Conservation (phyloP, 2,329 filamentous ascomycete species). For the Aureobasidium melanogenum region DNA sequence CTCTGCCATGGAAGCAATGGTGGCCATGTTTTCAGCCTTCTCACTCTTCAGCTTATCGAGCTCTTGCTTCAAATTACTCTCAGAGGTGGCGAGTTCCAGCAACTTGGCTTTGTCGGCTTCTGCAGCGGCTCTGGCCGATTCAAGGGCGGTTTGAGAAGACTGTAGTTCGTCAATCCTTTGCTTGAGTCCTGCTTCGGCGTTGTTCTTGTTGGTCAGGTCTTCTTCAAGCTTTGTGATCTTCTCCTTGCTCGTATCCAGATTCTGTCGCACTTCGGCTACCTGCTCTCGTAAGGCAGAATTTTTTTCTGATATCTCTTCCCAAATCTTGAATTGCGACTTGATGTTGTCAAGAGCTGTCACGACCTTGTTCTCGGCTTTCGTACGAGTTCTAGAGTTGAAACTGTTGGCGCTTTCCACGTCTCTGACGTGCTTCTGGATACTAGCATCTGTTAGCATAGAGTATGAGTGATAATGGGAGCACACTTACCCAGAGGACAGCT, state of each 20-base stretch:
- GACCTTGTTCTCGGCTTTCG: neutral
- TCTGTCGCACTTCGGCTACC: neutral
- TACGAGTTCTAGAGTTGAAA: neutral
- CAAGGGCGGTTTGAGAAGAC: neutral
- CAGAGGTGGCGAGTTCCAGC: neutral
- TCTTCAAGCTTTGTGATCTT: neutral
- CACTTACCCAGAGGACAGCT: neutral
- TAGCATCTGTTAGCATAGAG: neutral
- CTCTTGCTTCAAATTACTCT: neutral
- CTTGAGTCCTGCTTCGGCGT: neutral
- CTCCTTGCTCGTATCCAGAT: neutral
- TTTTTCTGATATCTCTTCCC: neutral
- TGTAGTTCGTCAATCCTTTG: neutral
- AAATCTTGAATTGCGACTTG: neutral
- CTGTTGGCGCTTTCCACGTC: neutral
- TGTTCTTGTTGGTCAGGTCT: neutral
- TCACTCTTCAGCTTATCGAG: neutral
- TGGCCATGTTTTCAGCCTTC: neutral
- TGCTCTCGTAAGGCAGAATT: neutral
- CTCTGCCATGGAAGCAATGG: neutral
- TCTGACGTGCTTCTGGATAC: neutral
- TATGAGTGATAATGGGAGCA: neutral
- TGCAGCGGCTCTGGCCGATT: neutral
- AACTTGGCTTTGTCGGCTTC: neutral
- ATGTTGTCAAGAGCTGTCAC: neutral